Base-by-base conservation (phyloP, 352 stramenopile species). In the Pythium aquatile region DNA sequence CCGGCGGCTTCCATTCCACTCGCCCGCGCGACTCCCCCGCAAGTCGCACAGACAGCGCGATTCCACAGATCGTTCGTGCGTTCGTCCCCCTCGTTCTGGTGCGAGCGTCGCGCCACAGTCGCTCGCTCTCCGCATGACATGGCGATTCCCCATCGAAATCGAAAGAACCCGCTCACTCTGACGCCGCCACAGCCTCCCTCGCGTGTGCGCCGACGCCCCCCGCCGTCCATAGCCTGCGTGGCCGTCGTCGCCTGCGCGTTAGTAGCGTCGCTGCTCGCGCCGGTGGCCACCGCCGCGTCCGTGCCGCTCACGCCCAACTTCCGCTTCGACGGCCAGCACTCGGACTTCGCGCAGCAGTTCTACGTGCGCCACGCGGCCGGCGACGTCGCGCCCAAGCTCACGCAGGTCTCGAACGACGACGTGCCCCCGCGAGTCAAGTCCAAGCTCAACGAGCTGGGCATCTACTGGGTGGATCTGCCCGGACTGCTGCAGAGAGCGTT, bases 311-410 rank as follows among this genome's bases (percentile, higher is more conserved):
- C 82, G 44, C 63, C 52, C 39, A 70, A 70, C 40, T 91, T 87
- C 59, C 58, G 66, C 40, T 87, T 83, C 71, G 74, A 78, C 26
- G 83, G 78, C 5, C 39, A 72, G 55, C 77, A 88, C 61, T 91
- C 83, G 46, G 78, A 91, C 72, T 85, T 87, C 46, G 77, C 77
- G 20, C 80, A 90, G 70, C 83, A 90, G 57, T 90, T 68, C 56
- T 91, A 88, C 60, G 24, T 63, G n/a, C 75, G 82, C 26, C 79
- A 70, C 59, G 63, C 70, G 14, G 70, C 66, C n/a, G 68, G 76
- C 51, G 74, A 75, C 33, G 47, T 69, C 2, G 68, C 72, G 11
- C 49, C 56, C 28, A 75, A 76, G 53, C 63, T 88, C 44, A 55
- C 44, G 8, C 57, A 65, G 48, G 54, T 85, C 30, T 56, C 44